Evolutionary conservation across 2,329 filamentous ascomycete species (phyloP).

Genomic region (Scortechinia acanthostroma): DNA sequence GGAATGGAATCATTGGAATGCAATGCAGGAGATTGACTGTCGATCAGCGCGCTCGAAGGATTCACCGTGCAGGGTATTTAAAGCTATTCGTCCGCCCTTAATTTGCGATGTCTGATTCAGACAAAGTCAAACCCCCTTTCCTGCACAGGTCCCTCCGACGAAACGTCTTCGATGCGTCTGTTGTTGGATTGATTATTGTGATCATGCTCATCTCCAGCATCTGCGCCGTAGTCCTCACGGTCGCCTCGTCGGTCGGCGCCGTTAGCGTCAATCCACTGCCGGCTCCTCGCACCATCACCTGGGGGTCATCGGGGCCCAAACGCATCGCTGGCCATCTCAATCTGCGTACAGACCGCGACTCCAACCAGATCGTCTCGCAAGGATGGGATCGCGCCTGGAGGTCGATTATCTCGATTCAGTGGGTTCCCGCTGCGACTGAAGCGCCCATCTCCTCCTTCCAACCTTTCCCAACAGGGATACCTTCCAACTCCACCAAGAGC

Average conservation of each 20-base stretch:
- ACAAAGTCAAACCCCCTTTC: no score
- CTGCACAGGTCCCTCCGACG: neutral
- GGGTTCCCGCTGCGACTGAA: constrained; percentile 43
- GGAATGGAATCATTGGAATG: no score
- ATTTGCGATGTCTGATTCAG: no score
- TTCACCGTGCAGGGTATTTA: no score
- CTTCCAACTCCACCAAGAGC: constrained; percentile 13
- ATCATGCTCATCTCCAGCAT: neutral
- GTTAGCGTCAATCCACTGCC: constrained; percentile 44
- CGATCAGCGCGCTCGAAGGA: no score
- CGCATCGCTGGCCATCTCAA: constrained; percentile 24
- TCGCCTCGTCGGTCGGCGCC: constrained; percentile 24
- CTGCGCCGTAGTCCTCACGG: neutral
- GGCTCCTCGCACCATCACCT: constrained; percentile 40
- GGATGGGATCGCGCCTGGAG: constrained; percentile 40
- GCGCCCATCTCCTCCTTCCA: constrained; percentile 38
- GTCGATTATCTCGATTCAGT: constrained; percentile 37
- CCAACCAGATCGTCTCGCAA: constrained; percentile 20
- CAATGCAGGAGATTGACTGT: no score
- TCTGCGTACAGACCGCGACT: constrained; percentile 20
- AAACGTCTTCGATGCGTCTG: neutral
- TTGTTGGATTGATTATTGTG: neutral
- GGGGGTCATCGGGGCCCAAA: constrained; percentile 40
- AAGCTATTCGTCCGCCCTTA: no score
- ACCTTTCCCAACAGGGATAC: constrained; percentile 37